Evolutionary conservation across 176 grass and related monocot species (phyloP), one percentile per base, ranked within the genome.

Genomic region (Melocanna baccifera): DNA sequence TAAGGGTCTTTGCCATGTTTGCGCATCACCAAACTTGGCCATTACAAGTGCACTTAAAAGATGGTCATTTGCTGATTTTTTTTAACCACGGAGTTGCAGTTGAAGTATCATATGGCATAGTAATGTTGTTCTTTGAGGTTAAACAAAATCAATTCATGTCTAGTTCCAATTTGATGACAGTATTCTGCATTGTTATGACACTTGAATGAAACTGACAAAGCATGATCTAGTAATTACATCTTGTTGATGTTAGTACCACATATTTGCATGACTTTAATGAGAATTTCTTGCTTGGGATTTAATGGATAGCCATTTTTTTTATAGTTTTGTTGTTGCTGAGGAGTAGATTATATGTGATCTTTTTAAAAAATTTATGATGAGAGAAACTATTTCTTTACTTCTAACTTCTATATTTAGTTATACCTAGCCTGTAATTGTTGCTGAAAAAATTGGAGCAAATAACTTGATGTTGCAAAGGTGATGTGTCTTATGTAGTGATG

Each of bases 1-100:
- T 76, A 64, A 53, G 70, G 14, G 30, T 81, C 78, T 57, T 71
- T 52, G 62, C 25, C 22, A 67, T 28, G 12, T 75, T 66, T 84
- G 56, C 40, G 23, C 45, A 65, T 79, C 1, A 59, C n/a, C 29
- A 68, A 80, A 75, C n/a, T 51, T 89, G 9, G 41, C 2, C 18
- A 81, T 67, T 25, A 18, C 22, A 12, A 32, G 4, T 69, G 25
- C 69, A 40, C 62, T 29, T 47, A 46, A 30, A 43, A 56, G 22
- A 76, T 34, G 13, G 4, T 28, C 48, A 29, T 42, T 42, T 62
- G 41, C 16, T 81, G 46, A 36, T 71, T 62, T 15, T 69, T 9
- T 36, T 46, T 32, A 86, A 73, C 32, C 40, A 71, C 9, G 18
- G 11, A 81, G 9, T 41, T 55, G 12, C 32, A 81, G 13, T 61